phyloP scores from a whole-genome alignment of 495 filamentous ascomycete species.

The Penicillium dipodomyicola region DNA sequence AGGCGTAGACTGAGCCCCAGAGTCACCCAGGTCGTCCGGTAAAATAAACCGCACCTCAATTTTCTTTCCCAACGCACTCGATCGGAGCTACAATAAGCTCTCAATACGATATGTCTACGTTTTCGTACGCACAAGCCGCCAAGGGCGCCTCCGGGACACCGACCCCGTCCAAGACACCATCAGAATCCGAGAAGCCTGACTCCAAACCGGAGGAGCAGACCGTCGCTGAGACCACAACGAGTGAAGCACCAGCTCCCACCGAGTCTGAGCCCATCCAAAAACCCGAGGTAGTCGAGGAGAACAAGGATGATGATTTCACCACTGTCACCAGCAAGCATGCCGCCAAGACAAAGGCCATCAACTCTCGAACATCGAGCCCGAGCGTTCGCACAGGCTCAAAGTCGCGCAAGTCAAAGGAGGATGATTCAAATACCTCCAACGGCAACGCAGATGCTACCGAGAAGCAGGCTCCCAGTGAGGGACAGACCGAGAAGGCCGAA shows the following conservation, averaged over 20 bases:
- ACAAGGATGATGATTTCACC: constrained; percentile 36
- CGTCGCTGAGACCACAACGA: constrained; percentile 18
- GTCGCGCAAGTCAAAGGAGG: constrained; percentile 58
- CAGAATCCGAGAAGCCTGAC: constrained; percentile 31
- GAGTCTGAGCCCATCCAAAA: constrained; percentile 30
- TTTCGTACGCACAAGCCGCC: constrained; percentile 96
- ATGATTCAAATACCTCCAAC: constrained; percentile 66
- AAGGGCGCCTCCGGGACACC: constrained; percentile 60
- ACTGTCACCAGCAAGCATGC: constrained; percentile 33
- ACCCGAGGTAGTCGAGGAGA: constrained; percentile 27
- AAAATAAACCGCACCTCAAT: constrained; percentile 23
- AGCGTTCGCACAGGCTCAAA: constrained; percentile 64
- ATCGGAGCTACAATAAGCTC: constrained; percentile 22
- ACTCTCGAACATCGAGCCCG: constrained; percentile 64
- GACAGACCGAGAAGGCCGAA: constrained; percentile 18
- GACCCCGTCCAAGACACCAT: constrained; percentile 36
- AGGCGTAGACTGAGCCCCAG: constrained; percentile 23
- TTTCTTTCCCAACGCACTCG: constrained; percentile 15
- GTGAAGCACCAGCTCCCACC: constrained; percentile 19
- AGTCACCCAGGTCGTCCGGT: constrained; percentile 26
- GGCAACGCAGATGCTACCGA: constrained; percentile 53
- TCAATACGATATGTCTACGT: constrained; percentile 38
- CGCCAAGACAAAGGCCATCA: constrained; percentile 31
- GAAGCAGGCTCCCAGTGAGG: constrained; percentile 38
- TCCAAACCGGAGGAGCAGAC: constrained; percentile 34